Percentiles rank a stretch among this genome's conserved stretches.
Conservation (phyloP, 495 filamentous ascomycete species). For the Chaetomium cochliodes region DNA sequence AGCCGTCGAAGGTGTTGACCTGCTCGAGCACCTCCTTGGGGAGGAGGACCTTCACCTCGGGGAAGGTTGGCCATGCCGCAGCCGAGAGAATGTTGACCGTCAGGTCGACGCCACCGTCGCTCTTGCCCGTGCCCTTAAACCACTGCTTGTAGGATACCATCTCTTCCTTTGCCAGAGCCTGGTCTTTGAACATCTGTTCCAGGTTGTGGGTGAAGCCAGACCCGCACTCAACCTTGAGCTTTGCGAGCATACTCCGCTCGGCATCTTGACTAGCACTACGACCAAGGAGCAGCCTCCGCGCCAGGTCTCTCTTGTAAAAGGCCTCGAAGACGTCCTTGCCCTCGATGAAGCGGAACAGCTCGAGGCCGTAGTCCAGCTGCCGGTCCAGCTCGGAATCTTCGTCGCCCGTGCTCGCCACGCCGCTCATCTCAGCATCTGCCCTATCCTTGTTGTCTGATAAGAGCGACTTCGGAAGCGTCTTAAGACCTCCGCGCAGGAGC, state of each 20-base stretch:
- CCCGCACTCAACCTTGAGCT: constrained; percentile 91
- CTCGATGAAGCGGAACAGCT: constrained; percentile 94
- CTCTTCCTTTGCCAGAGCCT: constrained; percentile 84
- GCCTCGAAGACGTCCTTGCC: constrained; percentile 98
- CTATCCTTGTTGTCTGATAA: constrained; percentile 51
- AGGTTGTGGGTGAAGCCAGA: constrained; percentile 92
- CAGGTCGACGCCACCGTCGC: constrained; percentile 65
- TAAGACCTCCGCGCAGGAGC: constrained; percentile 82
- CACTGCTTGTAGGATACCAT: constrained; percentile 69
- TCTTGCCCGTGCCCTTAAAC: constrained; percentile 45
- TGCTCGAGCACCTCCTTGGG: constrained; percentile 67
- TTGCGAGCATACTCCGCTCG: constrained; percentile 88
- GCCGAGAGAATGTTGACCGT: constrained; percentile 82
- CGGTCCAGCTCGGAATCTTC: constrained; percentile 87
- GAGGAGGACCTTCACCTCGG: constrained; percentile 72
- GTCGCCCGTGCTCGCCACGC: constrained; percentile 58
- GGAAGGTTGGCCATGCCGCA: constrained; percentile 89
- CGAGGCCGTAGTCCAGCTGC: constrained; percentile 86
- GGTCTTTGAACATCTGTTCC: constrained; percentile 98
- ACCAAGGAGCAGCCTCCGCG: constrained; percentile 81
- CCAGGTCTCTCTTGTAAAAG: constrained; percentile 97
- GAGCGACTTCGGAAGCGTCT: constrained; percentile 64
- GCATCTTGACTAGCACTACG: constrained; percentile 92
- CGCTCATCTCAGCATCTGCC: constrained; percentile 56
- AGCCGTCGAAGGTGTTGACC: constrained; percentile 69